These are phyloP conservation scores for Ogataea degrootiae DNA, from an alignment of 805 yeast species.

Conservation along the genomic window DNA sequence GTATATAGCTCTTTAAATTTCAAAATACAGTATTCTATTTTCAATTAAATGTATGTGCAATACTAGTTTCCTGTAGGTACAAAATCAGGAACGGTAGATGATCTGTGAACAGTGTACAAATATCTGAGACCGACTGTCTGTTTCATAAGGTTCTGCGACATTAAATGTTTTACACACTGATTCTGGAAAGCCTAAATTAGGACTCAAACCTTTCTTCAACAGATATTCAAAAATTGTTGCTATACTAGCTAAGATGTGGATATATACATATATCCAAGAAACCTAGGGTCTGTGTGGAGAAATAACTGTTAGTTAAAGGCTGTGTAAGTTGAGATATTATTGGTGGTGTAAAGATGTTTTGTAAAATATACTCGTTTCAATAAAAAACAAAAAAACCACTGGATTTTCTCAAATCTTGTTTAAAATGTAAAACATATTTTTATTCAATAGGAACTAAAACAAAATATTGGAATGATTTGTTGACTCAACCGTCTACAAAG, in stretches of 20 bases:
- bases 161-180: conserved; percentile 42
- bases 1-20: neutral
- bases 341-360: too few relatives aligned
- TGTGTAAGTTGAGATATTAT: too few relatives aligned
- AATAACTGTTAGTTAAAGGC: too few relatives aligned
- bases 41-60: neutral
- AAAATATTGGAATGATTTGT: too few relatives aligned
- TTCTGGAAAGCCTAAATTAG: conserved; percentile 30
- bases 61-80: neutral
- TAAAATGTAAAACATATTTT: too few relatives aligned
- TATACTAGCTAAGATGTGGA: conserved; percentile 71
- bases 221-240: conserved; percentile 66
- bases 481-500: too few relatives aligned
- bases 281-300: too few relatives aligned
- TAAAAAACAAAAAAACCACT: too few relatives aligned
- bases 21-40: conserved; percentile 1
- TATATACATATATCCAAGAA: too few relatives aligned
- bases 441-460: too few relatives aligned
- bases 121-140: conserved; percentile 55
- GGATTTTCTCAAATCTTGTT: too few relatives aligned
- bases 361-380: too few relatives aligned
- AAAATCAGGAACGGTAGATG: neutral
- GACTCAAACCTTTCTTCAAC: conserved; percentile 39
- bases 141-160: conserved; percentile 64
- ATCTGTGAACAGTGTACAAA: conserved; percentile 16